phyloP scores from a whole-genome alignment of 441 rosid species.

The Croton setiger region DNA sequence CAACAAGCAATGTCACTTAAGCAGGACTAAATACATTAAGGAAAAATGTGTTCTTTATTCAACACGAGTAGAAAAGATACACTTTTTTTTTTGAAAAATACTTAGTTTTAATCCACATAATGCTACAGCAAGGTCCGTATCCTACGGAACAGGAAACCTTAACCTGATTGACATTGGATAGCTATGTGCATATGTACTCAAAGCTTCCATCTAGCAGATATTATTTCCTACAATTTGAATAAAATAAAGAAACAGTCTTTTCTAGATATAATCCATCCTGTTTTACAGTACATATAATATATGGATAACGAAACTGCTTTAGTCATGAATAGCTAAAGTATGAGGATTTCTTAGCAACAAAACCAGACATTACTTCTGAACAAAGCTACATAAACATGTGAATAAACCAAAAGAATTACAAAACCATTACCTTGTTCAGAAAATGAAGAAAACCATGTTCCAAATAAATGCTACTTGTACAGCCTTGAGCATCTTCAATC shows the following conservation, averaged over 20 bases:
- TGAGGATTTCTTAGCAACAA: background rate
- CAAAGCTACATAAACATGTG: background rate
- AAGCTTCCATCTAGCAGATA: background rate
- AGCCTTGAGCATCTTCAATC: conserved; percentile 60
- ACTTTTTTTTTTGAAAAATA: too few relatives aligned
- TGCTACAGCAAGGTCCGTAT: background rate
- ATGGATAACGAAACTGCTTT: background rate
- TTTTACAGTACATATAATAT: background rate
- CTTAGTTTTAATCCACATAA: background rate
- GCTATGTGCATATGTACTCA: background rate
- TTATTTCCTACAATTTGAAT: background rate
- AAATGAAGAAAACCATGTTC: conserved; percentile 81
- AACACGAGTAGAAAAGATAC: background rate
- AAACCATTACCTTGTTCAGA: conserved; percentile 58
- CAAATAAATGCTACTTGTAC: conserved; percentile 40
- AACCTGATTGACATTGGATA: background rate
- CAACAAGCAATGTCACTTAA: conserved; percentile 10
- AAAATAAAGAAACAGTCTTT: background rate
- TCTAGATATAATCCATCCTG: background rate
- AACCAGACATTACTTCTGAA: background rate
- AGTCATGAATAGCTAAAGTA: background rate
- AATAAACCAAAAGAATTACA: background rate
- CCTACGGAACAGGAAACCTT: background rate
- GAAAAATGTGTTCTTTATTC: background rate
- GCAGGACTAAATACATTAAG: background rate